Evolutionary conservation across 164 flowering plant genomes (phyloP).

Genomic region (Vitis riparia): DNA sequence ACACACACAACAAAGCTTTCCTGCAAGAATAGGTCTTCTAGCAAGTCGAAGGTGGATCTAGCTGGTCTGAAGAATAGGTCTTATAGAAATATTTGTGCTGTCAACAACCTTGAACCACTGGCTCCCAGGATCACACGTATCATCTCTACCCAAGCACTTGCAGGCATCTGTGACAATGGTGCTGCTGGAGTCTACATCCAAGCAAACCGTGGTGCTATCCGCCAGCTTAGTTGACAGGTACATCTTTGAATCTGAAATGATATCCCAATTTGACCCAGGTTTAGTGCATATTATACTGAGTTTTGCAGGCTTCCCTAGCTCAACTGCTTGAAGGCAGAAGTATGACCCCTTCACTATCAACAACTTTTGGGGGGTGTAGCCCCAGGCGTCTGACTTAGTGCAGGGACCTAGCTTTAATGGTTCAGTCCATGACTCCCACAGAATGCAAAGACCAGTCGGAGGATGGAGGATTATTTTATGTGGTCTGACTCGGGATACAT

Average conservation of each 20-base stretch:
- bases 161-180: constrained; percentile 50
- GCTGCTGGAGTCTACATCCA: constrained; percentile 58
- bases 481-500: constrained; percentile 24
- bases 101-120: constrained; percentile 84
- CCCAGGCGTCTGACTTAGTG: constrained; percentile 53
- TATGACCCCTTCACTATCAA: constrained; percentile 44
- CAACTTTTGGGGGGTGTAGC: constrained; percentile 38
- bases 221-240: constrained; percentile 50
- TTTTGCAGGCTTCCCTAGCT: constrained; percentile 36
- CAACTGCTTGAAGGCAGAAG: constrained; percentile 60
- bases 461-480: constrained; percentile 70
- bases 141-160: constrained; percentile 51
- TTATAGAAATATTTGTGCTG: constrained; percentile 31
- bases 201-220: constrained; percentile 43
- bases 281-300: constrained; percentile 41
- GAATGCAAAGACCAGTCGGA: constrained; percentile 59
- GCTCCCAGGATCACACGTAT: constrained; percentile 60
- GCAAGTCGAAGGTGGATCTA: no score
- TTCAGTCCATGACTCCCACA: constrained; percentile 25
- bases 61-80: not conserved
- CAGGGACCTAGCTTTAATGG: constrained; percentile 66
- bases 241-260: constrained; percentile 62
- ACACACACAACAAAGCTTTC: no score
- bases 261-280: constrained; percentile 54
- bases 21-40: not conserved